Conservation (phyloP, 2,329 filamentous ascomycete species). For the Emmonsiellopsis sp. region DNA sequence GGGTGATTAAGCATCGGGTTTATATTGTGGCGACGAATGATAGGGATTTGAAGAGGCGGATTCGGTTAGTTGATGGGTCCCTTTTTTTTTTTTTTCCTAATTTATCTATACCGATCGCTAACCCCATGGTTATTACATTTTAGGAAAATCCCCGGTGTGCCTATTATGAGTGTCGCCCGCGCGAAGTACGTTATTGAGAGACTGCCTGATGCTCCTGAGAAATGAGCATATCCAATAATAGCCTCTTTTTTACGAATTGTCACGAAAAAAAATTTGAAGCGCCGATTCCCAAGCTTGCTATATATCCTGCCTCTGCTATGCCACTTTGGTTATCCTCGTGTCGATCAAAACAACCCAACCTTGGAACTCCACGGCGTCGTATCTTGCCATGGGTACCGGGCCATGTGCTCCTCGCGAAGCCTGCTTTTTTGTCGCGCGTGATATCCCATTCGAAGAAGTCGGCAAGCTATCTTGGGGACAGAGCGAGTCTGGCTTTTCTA, state of each 20-base stretch:
- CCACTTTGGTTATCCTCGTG: no score
- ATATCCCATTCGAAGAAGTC: no score
- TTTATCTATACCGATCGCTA: background rate
- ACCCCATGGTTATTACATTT: background rate
- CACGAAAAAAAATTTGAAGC: background rate
- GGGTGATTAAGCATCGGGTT: constrained; percentile 63
- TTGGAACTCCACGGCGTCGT: no score
- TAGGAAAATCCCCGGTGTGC: constrained; percentile 62
- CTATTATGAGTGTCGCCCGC: constrained; percentile 67
- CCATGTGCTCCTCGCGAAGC: no score
- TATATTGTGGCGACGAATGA: constrained; percentile 66
- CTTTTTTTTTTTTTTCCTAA: background rate
- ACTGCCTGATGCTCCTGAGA: constrained; percentile 72
- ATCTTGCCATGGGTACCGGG: no score
- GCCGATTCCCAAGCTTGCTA: background rate
- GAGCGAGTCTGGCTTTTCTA: no score
- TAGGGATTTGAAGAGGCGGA: constrained; percentile 69
- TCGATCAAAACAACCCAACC: no score
- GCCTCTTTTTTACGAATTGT: background rate
- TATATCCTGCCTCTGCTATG: no score
- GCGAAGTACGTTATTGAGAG: constrained; percentile 94
- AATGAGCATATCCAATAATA: constrained; percentile 13
- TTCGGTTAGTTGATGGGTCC: constrained; percentile 42
- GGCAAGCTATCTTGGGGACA: no score
- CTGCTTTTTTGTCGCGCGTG: no score